Evolutionary conservation across 2,329 filamentous ascomycete species (phyloP), one percentile per base, ranked within the genome.

Genomic region (Ceratocystis variospora): DNA sequence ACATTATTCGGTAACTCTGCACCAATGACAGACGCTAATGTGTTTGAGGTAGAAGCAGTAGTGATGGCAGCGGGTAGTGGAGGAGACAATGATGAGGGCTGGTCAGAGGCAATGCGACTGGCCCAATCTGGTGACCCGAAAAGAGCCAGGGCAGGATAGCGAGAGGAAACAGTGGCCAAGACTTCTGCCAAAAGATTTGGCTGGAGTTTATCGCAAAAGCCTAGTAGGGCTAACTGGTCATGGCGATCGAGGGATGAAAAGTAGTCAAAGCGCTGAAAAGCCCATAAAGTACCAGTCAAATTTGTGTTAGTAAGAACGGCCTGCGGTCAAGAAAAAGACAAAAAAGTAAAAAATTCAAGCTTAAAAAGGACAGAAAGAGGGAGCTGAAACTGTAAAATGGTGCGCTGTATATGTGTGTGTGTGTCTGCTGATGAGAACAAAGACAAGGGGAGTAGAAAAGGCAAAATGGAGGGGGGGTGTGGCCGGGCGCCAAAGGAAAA

Each of bases 71-170:
- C 28, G 5, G 12, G 37, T 45, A 25, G 15, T 15, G 17, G n/a
- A 15, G 19, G 5, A 41, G n/a, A 33, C 19, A 22, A 33, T 10
- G 37, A 31, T 3, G 53, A 59, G 28, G 15, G 7, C 25, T n/a
- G 28, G 22, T 28, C 28, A 50, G 62, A 64, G 12, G 33, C 59
- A 22, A 50, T 55, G n/a, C 62, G 69, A 15, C 68, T 61, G 37
- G 75, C 72, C 77, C 77, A 79, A 66, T 77, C 74, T 5, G 77
- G 77, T 0, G 74, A 74, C 67, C 74, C 70, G 66, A 78, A 79
- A 3, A 79, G 75, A 25, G 77, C 76, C 2, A 79, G 71, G n/a
- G 75, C 73, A 0, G 77, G 75, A 50, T 79, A 76, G 61, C 72
- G 75, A 66, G 74, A 77, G 6, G 77, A 75, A n/a, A 78, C 73